Evolutionary conservation across 768 basidiomycete species (phyloP).

Genomic region (Cyclocybe cylindracea): DNA sequence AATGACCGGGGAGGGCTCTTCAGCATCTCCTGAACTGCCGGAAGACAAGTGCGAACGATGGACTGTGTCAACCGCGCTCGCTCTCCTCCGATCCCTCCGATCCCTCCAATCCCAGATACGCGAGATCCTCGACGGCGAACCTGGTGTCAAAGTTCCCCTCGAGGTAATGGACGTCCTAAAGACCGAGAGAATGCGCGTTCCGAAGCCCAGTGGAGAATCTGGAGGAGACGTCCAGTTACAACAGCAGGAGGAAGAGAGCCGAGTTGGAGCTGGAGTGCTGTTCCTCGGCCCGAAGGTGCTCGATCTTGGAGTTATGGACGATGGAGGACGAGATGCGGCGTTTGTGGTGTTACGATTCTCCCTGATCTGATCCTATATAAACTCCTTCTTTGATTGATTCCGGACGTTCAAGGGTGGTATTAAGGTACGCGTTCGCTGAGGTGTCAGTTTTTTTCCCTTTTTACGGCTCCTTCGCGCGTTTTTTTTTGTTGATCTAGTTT

Average conservation of each 20-base stretch:
- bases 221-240: no score
- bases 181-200: constrained; percentile 25
- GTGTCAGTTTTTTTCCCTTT: no score
- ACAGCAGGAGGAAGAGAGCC: neutral
- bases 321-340: constrained; percentile 20
- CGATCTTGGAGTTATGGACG: neutral
- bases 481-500: no score
- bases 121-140: constrained; percentile 31
- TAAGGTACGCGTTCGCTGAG: no score
- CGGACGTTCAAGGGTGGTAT: no score
- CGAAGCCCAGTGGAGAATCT: no score
- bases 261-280: constrained; percentile 23
- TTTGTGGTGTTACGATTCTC: no score
- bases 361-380: no score
- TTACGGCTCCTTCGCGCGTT: no score
- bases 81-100: constrained; percentile 42
- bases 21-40: neutral
- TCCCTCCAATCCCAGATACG: constrained; percentile 43
- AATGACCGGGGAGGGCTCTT: constrained; percentile 1
- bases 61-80: constrained; percentile 42
- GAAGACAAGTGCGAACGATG: constrained; percentile 1
- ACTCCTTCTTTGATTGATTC: no score
- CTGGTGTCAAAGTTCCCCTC: constrained; percentile 35
- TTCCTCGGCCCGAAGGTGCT: constrained; percentile 16
- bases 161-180: constrained; percentile 40